Conservation (phyloP, 2,329 filamentous ascomycete species). For the Clonostachys solani region DNA sequence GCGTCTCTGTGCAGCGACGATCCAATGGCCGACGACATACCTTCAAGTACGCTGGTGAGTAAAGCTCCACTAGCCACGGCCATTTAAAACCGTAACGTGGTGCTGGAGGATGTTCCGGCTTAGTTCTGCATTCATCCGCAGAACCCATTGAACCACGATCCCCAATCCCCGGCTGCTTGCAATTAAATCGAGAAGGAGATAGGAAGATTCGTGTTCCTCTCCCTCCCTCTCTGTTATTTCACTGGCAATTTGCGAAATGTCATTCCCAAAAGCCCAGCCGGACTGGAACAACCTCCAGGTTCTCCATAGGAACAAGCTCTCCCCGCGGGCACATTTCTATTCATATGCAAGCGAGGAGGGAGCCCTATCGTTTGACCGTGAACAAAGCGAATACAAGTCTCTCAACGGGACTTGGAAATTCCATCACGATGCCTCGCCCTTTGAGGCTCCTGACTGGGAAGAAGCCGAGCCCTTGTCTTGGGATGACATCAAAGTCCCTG, state of each 20-base stretch:
- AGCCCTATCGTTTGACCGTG: conserved; percentile 36
- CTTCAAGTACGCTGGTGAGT: no score
- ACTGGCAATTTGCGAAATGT: neutral
- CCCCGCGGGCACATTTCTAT: conserved; percentile 51
- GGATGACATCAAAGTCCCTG: conserved; percentile 55
- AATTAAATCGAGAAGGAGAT: no score
- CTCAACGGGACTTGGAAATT: conserved; percentile 37
- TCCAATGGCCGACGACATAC: no score
- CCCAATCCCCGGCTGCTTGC: no score
- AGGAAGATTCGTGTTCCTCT: neutral
- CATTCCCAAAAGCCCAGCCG: conserved; percentile 20
- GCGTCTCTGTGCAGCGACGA: no score
- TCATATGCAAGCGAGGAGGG: conserved; percentile 40
- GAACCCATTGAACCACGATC: no score
- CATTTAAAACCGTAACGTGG: no score
- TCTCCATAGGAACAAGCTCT: conserved; percentile 51
- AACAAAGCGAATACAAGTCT: conserved; percentile 24
- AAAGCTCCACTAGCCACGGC: no score
- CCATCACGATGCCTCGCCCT: conserved; percentile 26
- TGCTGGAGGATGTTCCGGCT: no score
- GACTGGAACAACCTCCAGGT: conserved; percentile 58
- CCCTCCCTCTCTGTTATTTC: neutral
- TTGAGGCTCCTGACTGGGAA: conserved; percentile 11
- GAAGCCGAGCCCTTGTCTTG: conserved; percentile 22
- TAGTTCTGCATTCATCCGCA: no score